Base-by-base conservation (phyloP, 2,329 filamentous ascomycete species). In the Trematosphaeria pertusa region DNA sequence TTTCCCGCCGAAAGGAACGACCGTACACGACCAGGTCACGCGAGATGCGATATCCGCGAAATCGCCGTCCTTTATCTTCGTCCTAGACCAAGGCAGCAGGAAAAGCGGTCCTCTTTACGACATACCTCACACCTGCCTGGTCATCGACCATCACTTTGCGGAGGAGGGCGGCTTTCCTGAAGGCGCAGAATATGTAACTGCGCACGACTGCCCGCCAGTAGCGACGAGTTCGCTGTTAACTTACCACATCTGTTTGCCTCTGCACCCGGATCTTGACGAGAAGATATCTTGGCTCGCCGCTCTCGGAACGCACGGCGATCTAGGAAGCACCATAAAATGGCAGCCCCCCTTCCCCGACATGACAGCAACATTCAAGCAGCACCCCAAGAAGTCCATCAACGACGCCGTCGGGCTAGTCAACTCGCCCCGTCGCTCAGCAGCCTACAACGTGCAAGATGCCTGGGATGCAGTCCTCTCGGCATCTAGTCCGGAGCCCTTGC, bases 261-360 rank as follows among this genome's bases (percentile, higher is more conserved):
- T 88, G 0, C 78, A 87, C 55, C 71, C 75, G 1, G 70, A 75
- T 2, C 77, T 87, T 0, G 58, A 64, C 3, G 67, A 72, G 4
- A 85, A 82, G 55, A 58, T 64, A 7, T 81, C 78, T 30, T 88
- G 85, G 80, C 74, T 88, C 0, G 85, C 83, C 43, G 78, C 78
- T 2, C 77, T 87, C 52, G 86, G 86, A 7, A 87, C 85, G 0
- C 83, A 87, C 51, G 85, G 85, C 2, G 86, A 88, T 52, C 73
- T 88, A 0, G 85, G 85, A 11, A 86, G 81, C 30, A 78, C 78
- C 0, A 52, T 87, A 12, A 87, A 87, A 62, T 88, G 86, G 86
- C 72, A 81, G 17, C 76, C 79, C 0, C 86, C 86, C 0, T 87
- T 88, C 52, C 86, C 86, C 1, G 81, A 87, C 50, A 87, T 88